These are phyloP conservation scores for Sclerotinia glacialis DNA, from an alignment of 2,329 filamentous ascomycete species.

Conservation along the genomic window DNA sequence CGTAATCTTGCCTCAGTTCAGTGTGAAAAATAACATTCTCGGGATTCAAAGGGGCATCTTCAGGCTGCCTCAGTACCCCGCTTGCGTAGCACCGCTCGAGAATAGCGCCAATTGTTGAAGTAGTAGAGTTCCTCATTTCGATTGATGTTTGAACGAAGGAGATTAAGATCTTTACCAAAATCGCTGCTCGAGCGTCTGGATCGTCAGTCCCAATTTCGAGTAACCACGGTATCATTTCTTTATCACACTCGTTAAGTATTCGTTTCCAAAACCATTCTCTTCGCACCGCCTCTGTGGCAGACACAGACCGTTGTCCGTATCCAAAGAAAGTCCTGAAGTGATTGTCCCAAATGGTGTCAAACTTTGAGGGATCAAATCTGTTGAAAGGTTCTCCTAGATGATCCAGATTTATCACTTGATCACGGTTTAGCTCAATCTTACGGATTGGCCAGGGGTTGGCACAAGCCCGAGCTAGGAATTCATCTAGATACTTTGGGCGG, in stretches of 20 bases:
- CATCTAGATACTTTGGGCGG: neutral
- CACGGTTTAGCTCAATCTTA: neutral
- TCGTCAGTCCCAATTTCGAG: conserved; percentile 3
- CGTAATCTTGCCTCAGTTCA: neutral
- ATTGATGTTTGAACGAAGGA: neutral
- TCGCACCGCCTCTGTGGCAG: neutral
- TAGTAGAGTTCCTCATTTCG: neutral
- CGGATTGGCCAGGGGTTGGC: neutral
- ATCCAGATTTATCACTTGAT: neutral
- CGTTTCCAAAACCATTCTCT: neutral
- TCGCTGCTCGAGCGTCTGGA: conserved; percentile 1
- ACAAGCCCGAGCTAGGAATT: neutral
- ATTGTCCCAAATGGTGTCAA: neutral
- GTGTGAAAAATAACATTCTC: neutral
- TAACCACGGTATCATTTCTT: neutral
- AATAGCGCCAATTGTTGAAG: conserved; percentile 5
- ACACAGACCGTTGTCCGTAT: neutral
- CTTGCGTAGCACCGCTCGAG: neutral
- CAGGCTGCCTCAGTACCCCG: neutral
- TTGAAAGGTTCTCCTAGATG: neutral
- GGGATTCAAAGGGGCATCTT: neutral
- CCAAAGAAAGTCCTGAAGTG: conserved; percentile 1
- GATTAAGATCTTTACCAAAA: neutral
- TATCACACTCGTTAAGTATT: conserved; percentile 3
- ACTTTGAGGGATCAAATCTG: neutral